phyloP scores from a whole-genome alignment of 2,329 filamentous ascomycete genomes.

The Hymenoscyphus infarciens region DNA sequence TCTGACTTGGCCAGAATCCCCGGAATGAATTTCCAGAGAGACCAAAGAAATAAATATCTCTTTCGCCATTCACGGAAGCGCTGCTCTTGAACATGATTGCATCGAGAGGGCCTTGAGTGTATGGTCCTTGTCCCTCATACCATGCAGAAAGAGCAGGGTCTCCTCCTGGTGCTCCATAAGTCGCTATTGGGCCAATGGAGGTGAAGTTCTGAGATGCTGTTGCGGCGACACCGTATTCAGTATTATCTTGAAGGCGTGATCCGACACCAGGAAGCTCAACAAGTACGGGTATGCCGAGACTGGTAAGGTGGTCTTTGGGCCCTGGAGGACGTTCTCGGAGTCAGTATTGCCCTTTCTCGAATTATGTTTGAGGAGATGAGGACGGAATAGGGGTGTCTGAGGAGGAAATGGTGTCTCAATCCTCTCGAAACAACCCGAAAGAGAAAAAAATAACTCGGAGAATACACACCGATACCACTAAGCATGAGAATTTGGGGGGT shows the following conservation, averaged over 20 bases:
- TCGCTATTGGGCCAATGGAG: constrained; percentile 36
- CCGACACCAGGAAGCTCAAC: constrained; percentile 59
- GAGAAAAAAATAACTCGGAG: no score
- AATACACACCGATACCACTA: constrained; percentile 42
- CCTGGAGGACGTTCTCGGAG: constrained; percentile 16
- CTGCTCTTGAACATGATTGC: constrained; percentile 32
- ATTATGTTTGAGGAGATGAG: no score
- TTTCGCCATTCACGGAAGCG: constrained; percentile 38
- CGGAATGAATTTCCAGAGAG: constrained; percentile 34
- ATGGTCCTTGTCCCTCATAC: constrained; percentile 21
- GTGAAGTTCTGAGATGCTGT: constrained; percentile 34
- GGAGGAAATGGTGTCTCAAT: no score
- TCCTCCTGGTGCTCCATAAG: constrained; percentile 34
- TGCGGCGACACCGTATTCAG: constrained; percentile 36
- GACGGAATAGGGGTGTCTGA: no score
- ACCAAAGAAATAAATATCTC: constrained; percentile 36
- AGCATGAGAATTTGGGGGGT: constrained; percentile 46
- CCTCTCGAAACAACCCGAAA: no score
- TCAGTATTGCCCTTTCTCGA: no score
- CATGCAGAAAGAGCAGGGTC: constrained; percentile 38
- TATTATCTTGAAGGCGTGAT: constrained; percentile 54
- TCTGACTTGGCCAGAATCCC: constrained; percentile 42
- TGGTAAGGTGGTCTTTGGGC: constrained; percentile 38
- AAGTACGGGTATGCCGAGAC: constrained; percentile 47
- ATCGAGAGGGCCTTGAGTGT: constrained; percentile 50